Evolutionary conservation across 116 monocot species (phyloP), one percentile per base, ranked within the genome.

Genomic region (Cymodocea nodosa): DNA sequence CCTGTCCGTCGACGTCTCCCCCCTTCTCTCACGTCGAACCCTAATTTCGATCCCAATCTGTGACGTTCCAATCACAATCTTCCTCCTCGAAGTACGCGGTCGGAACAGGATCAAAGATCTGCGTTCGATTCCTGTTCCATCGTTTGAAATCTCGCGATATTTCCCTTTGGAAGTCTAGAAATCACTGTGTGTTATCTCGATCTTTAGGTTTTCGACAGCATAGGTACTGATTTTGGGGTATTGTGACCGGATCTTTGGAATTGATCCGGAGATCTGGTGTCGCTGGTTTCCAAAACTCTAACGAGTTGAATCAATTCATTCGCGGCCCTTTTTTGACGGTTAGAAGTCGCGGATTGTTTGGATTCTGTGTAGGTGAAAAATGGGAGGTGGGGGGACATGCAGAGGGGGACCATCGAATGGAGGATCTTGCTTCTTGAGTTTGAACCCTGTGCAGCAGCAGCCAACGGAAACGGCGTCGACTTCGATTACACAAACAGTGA

Each of bases 401-500:
- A 48, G 55, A 30, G 65, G 34, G 4, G 76, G 76, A 0, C 53
- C 71, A 6, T 65, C 60, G 4, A 59, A 48, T 23, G 37, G 53
- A 56, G 66, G 36, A 4, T 76, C 63, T 10, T 64, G 15, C 34
- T 69, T 70, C 18, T 48, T 50, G 13, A 36, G 40, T 37, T 18
- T 63, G 13, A 23, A 36, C 18, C 23, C 73, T 7, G 20, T 19
- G 57, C 66, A 22, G 15, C 52, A 73, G 52, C 67, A 67, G 44
- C 44, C 70, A 7, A 12, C 51, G 22, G 75, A 80, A 64, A 68
- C 80, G 37, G 57, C 62, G 3, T 79, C 79, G 7, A 79, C 76
- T 35, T 78, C 79, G 7, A 8, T 73, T 35, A 76, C 76, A n/a
- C 71, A 77, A 11, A 70, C 80, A 59, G 62, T 74, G 61, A 76